Evolutionary conservation across 2,329 filamentous ascomycete genomes (phyloP).

Genomic region (Tolypocladium capitatum): DNA sequence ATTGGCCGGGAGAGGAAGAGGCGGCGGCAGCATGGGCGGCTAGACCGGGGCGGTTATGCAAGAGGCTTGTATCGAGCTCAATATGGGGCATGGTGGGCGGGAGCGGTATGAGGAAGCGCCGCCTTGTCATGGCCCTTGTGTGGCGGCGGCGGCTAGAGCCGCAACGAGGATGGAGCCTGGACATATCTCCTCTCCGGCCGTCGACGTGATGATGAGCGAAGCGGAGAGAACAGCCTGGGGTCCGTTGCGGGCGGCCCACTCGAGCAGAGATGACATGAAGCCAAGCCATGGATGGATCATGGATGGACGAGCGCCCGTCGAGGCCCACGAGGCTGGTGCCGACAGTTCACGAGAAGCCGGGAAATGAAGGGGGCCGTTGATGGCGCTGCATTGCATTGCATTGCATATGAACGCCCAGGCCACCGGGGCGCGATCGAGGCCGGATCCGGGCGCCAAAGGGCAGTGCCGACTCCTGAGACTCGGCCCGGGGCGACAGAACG

Average conservation of each 20-base stretch:
- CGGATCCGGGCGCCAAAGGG: background rate
- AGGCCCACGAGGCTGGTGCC: too few relatives aligned
- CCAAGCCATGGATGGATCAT: too few relatives aligned
- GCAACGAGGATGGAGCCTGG: background rate
- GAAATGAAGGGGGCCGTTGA: background rate
- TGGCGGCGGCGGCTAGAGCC: background rate
- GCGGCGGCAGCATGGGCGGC: constrained; percentile 5
- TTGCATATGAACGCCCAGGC: background rate
- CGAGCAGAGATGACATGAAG: too few relatives aligned
- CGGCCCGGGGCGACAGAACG: too few relatives aligned
- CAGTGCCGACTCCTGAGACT: too few relatives aligned
- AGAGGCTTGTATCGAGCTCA: background rate
- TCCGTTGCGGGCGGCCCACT: background rate
- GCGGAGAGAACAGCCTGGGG: background rate
- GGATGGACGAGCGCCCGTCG: too few relatives aligned
- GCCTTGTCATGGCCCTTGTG: too few relatives aligned
- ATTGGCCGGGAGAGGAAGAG: constrained; percentile 31
- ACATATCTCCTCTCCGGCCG: background rate
- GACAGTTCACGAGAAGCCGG: background rate
- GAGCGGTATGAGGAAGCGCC: background rate
- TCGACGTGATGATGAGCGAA: too few relatives aligned
- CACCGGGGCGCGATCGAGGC: background rate
- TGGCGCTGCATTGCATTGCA: too few relatives aligned
- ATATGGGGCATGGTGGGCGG: background rate
- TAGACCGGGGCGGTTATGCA: background rate